Conservation (phyloP, 2,329 filamentous ascomycete genomes). For the Zarea fungicola region DNA sequence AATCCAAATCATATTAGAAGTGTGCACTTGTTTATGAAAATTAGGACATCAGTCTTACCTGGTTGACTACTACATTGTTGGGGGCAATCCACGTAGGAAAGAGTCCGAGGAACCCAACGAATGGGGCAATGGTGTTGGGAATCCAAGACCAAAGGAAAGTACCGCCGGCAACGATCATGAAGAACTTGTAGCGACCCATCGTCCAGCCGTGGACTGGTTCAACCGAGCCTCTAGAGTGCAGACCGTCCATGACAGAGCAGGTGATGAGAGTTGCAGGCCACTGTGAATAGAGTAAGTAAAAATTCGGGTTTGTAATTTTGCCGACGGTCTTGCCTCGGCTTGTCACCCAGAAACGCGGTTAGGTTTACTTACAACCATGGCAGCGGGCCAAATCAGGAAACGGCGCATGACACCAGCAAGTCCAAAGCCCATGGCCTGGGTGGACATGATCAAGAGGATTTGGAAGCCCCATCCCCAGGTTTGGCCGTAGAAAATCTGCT, state of each 20-base stretch:
- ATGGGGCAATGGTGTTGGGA: conserved; percentile 53
- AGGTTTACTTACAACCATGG: conserved; percentile 43
- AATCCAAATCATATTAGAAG: background rate
- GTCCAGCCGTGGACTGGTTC: conserved; percentile 53
- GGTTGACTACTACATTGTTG: conserved; percentile 46
- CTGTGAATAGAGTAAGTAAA: background rate
- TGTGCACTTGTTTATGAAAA: background rate
- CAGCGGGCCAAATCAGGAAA: conserved; percentile 55
- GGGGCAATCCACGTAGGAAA: conserved; percentile 50
- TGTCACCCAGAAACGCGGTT: background rate
- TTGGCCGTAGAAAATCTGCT: conserved; percentile 45
- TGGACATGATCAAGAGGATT: conserved; percentile 54
- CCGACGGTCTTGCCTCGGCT: background rate
- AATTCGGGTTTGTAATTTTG: background rate
- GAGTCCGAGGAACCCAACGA: conserved; percentile 49
- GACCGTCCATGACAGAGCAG: conserved; percentile 55
- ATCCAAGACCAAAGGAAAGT: conserved; percentile 55
- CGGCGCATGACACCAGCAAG: conserved; percentile 54
- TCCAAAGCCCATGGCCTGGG: conserved; percentile 59
- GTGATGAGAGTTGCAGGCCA: conserved; percentile 59
- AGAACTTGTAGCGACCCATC: conserved; percentile 52
- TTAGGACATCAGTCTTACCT: conserved; percentile 20
- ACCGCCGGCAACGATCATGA: conserved; percentile 44
- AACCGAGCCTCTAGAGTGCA: conserved; percentile 54
- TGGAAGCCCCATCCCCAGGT: conserved; percentile 54